Percentiles rank a stretch among this genome's conserved stretches.
Conservation (phyloP, 2,329 filamentous ascomycete genomes). For the Colletotrichum graminicola region DNA sequence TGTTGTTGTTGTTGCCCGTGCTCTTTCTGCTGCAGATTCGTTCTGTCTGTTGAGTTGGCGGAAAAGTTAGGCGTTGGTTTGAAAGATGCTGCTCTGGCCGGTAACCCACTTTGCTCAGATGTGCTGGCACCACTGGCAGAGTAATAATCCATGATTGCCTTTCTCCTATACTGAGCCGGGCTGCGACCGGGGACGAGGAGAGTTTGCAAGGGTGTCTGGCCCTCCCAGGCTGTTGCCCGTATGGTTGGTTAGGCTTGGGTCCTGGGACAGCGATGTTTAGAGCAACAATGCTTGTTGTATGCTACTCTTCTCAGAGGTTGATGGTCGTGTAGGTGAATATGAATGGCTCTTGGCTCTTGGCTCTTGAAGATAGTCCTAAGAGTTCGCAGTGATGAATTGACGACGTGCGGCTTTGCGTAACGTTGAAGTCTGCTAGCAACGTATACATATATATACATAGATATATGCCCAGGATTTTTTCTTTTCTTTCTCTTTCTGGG, state of each 20-base stretch:
- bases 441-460: background rate
- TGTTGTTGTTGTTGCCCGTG: background rate
- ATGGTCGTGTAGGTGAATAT: background rate
- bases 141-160: slow-evolving; percentile 14
- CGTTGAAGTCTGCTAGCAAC: background rate
- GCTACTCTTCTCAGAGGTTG: background rate
- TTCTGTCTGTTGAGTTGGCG: background rate
- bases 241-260: background rate
- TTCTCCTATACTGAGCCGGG: background rate
- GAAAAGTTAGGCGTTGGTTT: background rate
- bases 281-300: background rate
- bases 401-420: background rate
- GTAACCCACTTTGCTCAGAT: slow-evolving; percentile 33
- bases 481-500: too few relatives aligned
- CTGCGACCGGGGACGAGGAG: slow-evolving; percentile 5
- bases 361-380: background rate
- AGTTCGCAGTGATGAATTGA: background rate
- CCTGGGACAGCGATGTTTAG: background rate
- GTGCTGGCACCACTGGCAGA: slow-evolving; percentile 6
- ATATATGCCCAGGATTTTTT: background rate
- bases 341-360: background rate
- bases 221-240: background rate
- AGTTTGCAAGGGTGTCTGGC: slow-evolving; percentile 17
- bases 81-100: background rate
- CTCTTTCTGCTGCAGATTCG: background rate